Evolutionary conservation across 2,329 filamentous ascomycete species (phyloP).

Genomic region (Colletotrichum karsti): DNA sequence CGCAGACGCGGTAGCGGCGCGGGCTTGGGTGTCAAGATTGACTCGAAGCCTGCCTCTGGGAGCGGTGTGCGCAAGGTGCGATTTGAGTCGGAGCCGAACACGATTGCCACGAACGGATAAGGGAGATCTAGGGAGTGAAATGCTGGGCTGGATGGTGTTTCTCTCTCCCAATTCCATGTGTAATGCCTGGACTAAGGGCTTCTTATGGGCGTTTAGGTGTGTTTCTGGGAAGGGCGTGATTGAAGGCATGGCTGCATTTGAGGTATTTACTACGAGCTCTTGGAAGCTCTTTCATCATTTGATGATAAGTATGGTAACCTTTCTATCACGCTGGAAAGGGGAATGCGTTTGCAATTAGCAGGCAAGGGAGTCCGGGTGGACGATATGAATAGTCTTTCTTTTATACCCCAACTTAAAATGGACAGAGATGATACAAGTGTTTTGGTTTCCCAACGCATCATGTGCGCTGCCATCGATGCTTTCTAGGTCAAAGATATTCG

Average conservation of each 20-base stretch:
- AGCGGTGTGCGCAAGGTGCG: slow-evolving; percentile 45
- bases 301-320: slow-evolving; percentile 4
- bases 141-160: not conserved
- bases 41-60: slow-evolving; percentile 26
- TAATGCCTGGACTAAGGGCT: not conserved
- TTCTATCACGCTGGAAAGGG: not conserved
- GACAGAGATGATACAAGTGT: slow-evolving; percentile 15
- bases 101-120: slow-evolving; percentile 22
- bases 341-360: not conserved
- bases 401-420: slow-evolving; percentile 24
- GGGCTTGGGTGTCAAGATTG: slow-evolving; percentile 22
- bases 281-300: not conserved
- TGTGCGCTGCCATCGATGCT: not conserved
- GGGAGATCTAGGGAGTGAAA: not conserved
- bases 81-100: slow-evolving; percentile 46
- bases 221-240: not conserved
- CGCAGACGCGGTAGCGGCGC: slow-evolving; percentile 50
- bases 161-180: too few species aligned
- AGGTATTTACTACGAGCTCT: not conserved
- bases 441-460: not conserved
- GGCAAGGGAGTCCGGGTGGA: not conserved
- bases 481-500: not conserved
- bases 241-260: not conserved
- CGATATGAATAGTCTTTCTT: slow-evolving; percentile 25
- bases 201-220: not conserved